Evolutionary conservation across 78 protist genomes (phyloP).

Genomic region (Diacronema lutheri): DNA sequence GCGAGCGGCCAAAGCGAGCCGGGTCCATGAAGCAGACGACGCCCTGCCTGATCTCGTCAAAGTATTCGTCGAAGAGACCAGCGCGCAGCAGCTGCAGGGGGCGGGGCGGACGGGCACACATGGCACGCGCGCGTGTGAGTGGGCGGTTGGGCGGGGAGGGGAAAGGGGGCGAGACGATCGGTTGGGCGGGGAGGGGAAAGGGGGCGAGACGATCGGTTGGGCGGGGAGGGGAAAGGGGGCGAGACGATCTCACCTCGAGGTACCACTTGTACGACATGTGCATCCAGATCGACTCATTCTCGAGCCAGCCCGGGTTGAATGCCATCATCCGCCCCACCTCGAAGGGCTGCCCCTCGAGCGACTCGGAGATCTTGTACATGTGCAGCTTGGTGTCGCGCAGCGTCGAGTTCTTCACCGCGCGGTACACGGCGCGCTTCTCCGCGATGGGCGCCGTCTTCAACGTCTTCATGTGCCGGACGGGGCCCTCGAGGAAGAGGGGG

Average conservation of each 20-base stretch:
- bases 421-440: neutral
- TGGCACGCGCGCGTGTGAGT: too few species aligned
- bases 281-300: neutral
- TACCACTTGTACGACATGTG: neutral
- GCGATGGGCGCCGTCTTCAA: neutral
- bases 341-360: neutral
- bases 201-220: too few species aligned
- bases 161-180: too few species aligned
- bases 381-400: neutral
- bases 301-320: neutral
- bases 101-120: too few species aligned
- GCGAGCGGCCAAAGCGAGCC: neutral
- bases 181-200: too few species aligned
- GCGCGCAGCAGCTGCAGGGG: constrained; percentile 12
- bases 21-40: neutral
- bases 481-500: constrained; percentile 10
- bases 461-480: neutral
- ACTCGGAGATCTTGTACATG: neutral
- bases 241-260: neutral
- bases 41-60: neutral
- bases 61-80: neutral
- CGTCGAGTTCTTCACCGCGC: neutral
- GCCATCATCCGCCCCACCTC: neutral
- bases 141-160: too few species aligned
- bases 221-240: too few species aligned